Evolutionary conservation across 805 yeast genomes (phyloP).

Genomic region (Yamadazyma kitorensis): DNA sequence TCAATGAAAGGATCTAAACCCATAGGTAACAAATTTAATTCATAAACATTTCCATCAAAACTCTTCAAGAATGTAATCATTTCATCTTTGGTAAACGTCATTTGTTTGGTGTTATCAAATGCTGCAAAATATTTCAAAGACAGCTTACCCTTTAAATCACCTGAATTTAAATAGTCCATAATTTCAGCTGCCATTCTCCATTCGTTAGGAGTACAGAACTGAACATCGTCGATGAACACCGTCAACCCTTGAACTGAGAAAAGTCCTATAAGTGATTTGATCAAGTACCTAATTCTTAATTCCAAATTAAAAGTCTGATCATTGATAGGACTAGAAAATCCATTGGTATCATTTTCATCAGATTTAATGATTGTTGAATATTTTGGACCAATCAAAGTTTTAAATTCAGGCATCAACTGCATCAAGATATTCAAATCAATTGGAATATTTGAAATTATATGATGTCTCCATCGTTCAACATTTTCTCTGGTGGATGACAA

Average conservation of each 20-base stretch:
- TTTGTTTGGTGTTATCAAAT: constrained; percentile 1
- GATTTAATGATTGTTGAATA: constrained; percentile 20
- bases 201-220: constrained; percentile 39
- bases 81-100: background rate
- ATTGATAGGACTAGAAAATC: constrained; percentile 5
- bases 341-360: background rate
- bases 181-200: constrained; percentile 28
- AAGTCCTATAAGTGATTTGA: constrained; percentile 41
- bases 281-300: constrained; percentile 37
- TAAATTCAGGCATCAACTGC: constrained; percentile 43
- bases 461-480: constrained; percentile 39
- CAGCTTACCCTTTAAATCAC: constrained; percentile 1
- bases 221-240: constrained; percentile 44
- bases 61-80: constrained; percentile 2
- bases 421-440: constrained; percentile 42
- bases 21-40: constrained; percentile 1
- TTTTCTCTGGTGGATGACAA: constrained; percentile 33
- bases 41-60: background rate
- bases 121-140: constrained; percentile 3
- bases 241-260: constrained; percentile 43
- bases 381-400: constrained; percentile 40
- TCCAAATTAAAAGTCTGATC: constrained; percentile 30
- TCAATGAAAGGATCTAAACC: constrained; percentile 3
- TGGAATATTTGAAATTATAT: constrained; percentile 34
- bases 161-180: constrained; percentile 15